These are phyloP conservation scores for Paraglomus occultum DNA, from an alignment of 192 early-diverging fungal species.

Conservation along the genomic window DNA sequence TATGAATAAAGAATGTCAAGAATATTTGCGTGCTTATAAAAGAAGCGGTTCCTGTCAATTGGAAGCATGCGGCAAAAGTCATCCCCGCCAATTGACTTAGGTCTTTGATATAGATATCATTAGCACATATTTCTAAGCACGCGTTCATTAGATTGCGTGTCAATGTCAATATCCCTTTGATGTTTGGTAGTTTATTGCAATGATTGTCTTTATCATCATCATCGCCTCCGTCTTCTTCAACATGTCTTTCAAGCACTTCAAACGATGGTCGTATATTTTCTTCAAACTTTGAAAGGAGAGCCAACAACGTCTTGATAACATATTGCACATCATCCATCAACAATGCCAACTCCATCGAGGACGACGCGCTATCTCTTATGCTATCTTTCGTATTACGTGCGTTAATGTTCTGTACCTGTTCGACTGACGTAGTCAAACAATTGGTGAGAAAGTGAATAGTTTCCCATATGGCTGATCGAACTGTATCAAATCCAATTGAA, in stretches of 20 bases:
- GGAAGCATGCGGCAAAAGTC: slow-evolving; percentile 35
- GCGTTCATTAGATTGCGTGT: slow-evolving; percentile 23
- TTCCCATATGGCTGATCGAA: slow-evolving; percentile 10
- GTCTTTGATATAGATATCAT: slow-evolving; percentile 34
- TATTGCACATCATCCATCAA: slow-evolving; percentile 38
- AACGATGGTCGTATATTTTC: slow-evolving; percentile 15
- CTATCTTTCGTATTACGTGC: background rate
- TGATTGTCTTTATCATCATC: background rate
- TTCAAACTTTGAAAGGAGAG: slow-evolving; percentile 33
- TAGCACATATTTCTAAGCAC: slow-evolving; percentile 26
- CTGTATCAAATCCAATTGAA: slow-evolving; percentile 29
- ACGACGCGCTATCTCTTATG: background rate
- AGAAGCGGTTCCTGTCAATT: slow-evolving; percentile 21
- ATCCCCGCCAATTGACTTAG: slow-evolving; percentile 43
- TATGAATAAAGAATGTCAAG: slow-evolving; percentile 31
- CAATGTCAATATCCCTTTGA: background rate
- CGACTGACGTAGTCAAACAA: slow-evolving; percentile 4
- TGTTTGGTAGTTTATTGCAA: background rate
- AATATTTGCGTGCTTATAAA: slow-evolving; percentile 27
- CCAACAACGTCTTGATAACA: slow-evolving; percentile 38
- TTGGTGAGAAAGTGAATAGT: slow-evolving; percentile 30
- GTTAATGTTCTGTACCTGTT: background rate
- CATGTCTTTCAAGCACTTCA: background rate
- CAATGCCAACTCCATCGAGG: slow-evolving; percentile 22
- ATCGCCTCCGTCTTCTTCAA: background rate